These are phyloP conservation scores for Penicillium flavigenum DNA, from an alignment of 495 filamentous ascomycete genomes.

Conservation along the genomic window DNA sequence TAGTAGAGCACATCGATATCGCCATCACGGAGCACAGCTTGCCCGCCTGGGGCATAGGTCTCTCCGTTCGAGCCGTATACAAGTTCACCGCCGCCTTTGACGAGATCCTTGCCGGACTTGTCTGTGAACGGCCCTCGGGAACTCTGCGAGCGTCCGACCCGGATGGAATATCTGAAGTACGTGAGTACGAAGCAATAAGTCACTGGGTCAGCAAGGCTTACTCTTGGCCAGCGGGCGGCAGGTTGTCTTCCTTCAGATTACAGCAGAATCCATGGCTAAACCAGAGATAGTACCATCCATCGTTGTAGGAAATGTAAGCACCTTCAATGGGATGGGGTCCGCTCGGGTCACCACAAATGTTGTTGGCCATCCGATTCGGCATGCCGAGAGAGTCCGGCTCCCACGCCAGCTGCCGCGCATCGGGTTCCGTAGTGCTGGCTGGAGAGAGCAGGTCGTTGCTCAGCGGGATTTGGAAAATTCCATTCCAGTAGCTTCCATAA, in stretches of 20 bases:
- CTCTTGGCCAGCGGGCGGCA: conserved; percentile 59
- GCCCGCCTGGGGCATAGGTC: conserved; percentile 49
- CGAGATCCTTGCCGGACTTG: conserved; percentile 35
- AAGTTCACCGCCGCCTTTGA: conserved; percentile 43
- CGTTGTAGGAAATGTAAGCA: conserved; percentile 54
- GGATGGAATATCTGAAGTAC: conserved; percentile 42
- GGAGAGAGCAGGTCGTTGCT: conserved; percentile 38
- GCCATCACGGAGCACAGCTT: conserved; percentile 39
- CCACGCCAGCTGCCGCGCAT: conserved; percentile 36
- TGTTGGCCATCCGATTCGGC: conserved; percentile 27
- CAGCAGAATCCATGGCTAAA: conserved; percentile 72
- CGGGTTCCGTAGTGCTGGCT: conserved; percentile 25
- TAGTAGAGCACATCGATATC: conserved; percentile 46
- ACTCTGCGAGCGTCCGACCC: conserved; percentile 40
- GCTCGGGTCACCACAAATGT: conserved; percentile 37
- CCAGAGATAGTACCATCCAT: conserved; percentile 68
- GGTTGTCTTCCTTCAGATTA: conserved; percentile 45
- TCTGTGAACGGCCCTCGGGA: conserved; percentile 45
- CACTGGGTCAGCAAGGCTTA: conserved; percentile 35
- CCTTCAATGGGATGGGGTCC: conserved; percentile 46
- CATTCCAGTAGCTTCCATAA: conserved; percentile 73
- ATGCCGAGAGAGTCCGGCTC: conserved; percentile 28
- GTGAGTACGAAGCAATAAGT: conserved; percentile 3
- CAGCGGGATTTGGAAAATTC: conserved; percentile 65
- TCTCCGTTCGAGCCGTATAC: conserved; percentile 50